phyloP scores from a whole-genome alignment of 83 land plant genomes.

The Picea abies region DNA sequence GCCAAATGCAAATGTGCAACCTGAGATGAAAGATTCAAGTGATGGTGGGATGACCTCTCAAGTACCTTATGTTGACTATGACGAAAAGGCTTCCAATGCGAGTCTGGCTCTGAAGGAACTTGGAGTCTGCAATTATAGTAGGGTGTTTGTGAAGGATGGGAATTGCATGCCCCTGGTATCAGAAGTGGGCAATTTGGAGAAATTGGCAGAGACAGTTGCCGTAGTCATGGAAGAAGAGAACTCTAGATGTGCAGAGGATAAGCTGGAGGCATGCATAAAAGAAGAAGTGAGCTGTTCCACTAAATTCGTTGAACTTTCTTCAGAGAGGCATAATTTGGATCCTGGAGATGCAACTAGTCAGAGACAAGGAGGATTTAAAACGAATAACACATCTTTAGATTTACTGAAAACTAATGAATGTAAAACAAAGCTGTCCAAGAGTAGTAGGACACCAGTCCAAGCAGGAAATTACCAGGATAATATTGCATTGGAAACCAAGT shows the following conservation, averaged over 20 bases:
- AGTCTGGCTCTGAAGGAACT: conserved; percentile 14
- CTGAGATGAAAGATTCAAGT: conserved; percentile 1
- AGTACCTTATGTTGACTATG: background rate
- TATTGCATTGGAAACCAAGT: background rate
- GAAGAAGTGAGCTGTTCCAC: conserved; percentile 17
- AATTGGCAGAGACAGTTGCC: conserved; percentile 16
- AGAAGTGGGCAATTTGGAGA: conserved; percentile 19
- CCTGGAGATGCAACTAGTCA: conserved; percentile 18
- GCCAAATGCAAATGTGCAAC: conserved; percentile 7
- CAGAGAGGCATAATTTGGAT: background rate
- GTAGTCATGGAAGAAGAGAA: conserved; percentile 17
- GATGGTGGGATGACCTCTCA: background rate
- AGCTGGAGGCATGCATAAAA: conserved; percentile 3
- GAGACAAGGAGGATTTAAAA: background rate
- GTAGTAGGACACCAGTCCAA: conserved; percentile 10
- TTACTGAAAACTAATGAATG: background rate
- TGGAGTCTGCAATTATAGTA: conserved; percentile 6
- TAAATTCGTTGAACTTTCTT: background rate
- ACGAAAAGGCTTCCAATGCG: conserved; percentile 15
- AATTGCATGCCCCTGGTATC: conserved; percentile 1
- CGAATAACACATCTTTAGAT: background rate
- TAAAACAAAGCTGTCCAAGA: background rate
- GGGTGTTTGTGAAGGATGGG: background rate
- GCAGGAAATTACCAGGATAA: conserved; percentile 1
- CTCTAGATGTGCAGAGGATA: conserved; percentile 9